Percentiles rank a stretch among this genome's conserved stretches.
Conservation (phyloP, 2,329 filamentous ascomycete species). For the Xylaria arbuscula region DNA sequence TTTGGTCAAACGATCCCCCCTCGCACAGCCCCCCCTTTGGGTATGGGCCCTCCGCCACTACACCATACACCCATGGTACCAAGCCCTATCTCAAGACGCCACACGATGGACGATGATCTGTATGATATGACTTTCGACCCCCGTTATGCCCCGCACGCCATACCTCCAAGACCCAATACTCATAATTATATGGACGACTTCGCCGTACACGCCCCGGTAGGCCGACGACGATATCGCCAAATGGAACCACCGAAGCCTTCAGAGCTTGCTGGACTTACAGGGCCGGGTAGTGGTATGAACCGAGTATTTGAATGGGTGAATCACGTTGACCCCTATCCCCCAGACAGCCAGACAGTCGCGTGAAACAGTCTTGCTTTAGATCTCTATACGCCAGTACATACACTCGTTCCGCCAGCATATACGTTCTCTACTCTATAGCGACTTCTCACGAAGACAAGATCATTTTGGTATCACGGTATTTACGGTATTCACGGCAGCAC, state of each 20-base stretch:
- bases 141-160: slow-evolving; percentile 48
- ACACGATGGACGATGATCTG: slow-evolving; percentile 57
- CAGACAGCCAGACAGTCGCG: slow-evolving; percentile 35
- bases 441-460: slow-evolving; percentile 33
- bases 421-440: slow-evolving; percentile 25
- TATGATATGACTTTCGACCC: slow-evolving; percentile 51
- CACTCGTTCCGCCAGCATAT: slow-evolving; percentile 21
- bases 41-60: slow-evolving; percentile 50
- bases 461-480: slow-evolving; percentile 24
- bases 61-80: slow-evolving; percentile 44
- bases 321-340: slow-evolving; percentile 44
- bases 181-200: slow-evolving; percentile 46
- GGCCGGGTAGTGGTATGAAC: slow-evolving; percentile 49
- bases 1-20: slow-evolving; percentile 45
- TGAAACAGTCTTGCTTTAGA: slow-evolving; percentile 20
- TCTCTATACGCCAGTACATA: slow-evolving; percentile 4
- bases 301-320: slow-evolving; percentile 50
- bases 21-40: slow-evolving; percentile 44
- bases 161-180: slow-evolving; percentile 42
- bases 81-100: slow-evolving; percentile 52
- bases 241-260: slow-evolving; percentile 46
- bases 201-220: slow-evolving; percentile 39
- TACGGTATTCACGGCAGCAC: slow-evolving; percentile 13
- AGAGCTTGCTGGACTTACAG: slow-evolving; percentile 49
- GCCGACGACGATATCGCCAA: slow-evolving; percentile 42